Base-by-base conservation (phyloP, 352 stramenopile species). In the Pythium coloratum region DNA sequence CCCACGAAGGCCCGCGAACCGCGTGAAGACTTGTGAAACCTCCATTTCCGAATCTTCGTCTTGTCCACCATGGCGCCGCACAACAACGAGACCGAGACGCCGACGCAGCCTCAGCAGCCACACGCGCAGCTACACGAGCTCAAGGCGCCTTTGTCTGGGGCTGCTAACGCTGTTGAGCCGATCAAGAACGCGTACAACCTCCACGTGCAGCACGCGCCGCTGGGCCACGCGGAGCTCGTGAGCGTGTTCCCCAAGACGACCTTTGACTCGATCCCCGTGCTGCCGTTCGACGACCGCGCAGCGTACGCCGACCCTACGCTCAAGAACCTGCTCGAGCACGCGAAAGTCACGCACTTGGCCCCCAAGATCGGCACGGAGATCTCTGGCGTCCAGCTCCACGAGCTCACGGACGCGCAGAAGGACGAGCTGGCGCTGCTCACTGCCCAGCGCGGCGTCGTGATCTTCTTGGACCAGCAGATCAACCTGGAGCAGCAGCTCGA, bases 311-410 rank as follows among this genome's bases (percentile, higher is more conserved):
- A 44, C 36, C 36, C 36, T 10, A 44, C 36, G 36, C 36, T 44
- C 56, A 73, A 77, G 62, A 79, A 77, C 47, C 56, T 79, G 14
- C 59, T 76, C 0, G 50, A 53, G 3, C 1, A 73, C 18, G 66
- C 70, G 16, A 69, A 66, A 2, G 60, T 73, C 9, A 62, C 8
- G 10, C 66, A 76, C 36, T 44, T 46, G 33, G 70, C 1, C 66
- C 46, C 70, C 12, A 73, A 73, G 55, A 71, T 76, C n/a, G 66
- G 70, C 16, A 71, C 70, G 6, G 62, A 73, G 51, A 63, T 76
- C 54, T 28, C 62, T 1, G 70, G 72, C 1, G 62, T 78, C 51
- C 71, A 78, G 57, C 57, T 78, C 7, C 71, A 78, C 47, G 67
- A 77, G 46, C 60, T 77, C 33, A 71, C 67, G 24, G 53, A 77